Percentiles rank a stretch among this genome's conserved stretches.
These are phyloP conservation scores for Ustilago curta DNA, from an alignment of 1,284 basidiomycete species.

Conservation along the genomic window DNA sequence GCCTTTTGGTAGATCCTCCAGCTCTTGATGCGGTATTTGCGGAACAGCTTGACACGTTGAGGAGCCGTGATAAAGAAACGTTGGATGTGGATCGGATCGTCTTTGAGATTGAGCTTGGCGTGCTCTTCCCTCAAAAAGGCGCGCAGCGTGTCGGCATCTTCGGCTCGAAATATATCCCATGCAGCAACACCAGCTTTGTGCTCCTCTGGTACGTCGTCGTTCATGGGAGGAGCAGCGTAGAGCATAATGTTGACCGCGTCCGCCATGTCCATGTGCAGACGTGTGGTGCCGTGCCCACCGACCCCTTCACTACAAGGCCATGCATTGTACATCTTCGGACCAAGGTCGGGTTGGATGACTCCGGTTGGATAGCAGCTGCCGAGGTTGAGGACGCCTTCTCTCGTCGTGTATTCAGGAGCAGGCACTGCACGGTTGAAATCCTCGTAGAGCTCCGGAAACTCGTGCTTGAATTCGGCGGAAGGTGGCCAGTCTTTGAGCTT, in stretches of 20 bases:
- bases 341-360: constrained; percentile 86
- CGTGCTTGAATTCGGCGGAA: constrained; percentile 82
- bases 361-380: constrained; percentile 85
- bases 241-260: constrained; percentile 90
- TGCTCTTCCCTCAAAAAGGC: constrained; percentile 75
- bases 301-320: constrained; percentile 66
- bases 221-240: constrained; percentile 31
- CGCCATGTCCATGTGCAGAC: constrained; percentile 95
- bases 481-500: constrained; percentile 97
- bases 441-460: constrained; percentile 86
- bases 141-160: constrained; percentile 83
- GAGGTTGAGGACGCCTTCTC: constrained; percentile 88
- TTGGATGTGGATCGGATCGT: constrained; percentile 92
- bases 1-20: constrained; percentile 87
- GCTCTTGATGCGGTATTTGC: constrained; percentile 79
- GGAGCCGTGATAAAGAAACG: constrained; percentile 83
- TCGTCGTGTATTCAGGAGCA: constrained; percentile 85
- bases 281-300: constrained; percentile 83
- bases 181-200: constrained; percentile 80
- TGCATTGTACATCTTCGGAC: constrained; percentile 75
- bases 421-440: constrained; percentile 87
- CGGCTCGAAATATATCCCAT: constrained; percentile 89
- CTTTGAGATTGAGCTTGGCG: constrained; percentile 66
- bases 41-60: constrained; percentile 78
- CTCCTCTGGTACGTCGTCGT: constrained; percentile 37